Evolutionary conservation across 306 rosid genomes (phyloP).

Genomic region (Vicia sativa): DNA sequence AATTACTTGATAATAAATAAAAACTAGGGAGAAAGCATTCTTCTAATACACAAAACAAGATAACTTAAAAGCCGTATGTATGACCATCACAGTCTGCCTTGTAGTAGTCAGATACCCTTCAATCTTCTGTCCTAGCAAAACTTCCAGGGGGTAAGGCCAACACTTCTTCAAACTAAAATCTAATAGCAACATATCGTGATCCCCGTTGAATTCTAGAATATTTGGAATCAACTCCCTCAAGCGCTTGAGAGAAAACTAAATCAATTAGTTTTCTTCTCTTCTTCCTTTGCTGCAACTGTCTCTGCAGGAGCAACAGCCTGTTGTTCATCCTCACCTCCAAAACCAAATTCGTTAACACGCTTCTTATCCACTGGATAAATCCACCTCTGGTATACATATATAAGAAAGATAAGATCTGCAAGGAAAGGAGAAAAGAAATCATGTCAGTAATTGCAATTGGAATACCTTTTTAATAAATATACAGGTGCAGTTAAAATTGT

Average conservation of each 20-base stretch:
- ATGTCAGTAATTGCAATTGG: constrained; percentile 14
- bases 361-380: constrained; percentile 88
- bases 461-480: neutral
- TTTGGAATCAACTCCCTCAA: constrained; percentile 8
- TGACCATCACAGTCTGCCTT: constrained; percentile 18
- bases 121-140: constrained; percentile 35
- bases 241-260: constrained; percentile 40
- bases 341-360: constrained; percentile 94
- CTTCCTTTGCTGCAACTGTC: constrained; percentile 55
- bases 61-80: constrained; percentile 16
- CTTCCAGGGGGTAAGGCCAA: constrained; percentile 23
- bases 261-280: constrained; percentile 93
- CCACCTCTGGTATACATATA: constrained; percentile 90
- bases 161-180: constrained; percentile 30
- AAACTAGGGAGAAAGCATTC: constrained; percentile 23
- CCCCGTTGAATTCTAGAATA: constrained; percentile 37
- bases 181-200: constrained; percentile 35
- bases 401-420: constrained; percentile 93
- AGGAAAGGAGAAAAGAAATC: constrained; percentile 30
- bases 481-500: neutral
- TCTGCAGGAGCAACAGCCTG: constrained; percentile 47
- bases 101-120: constrained; percentile 13
- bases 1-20: constrained; percentile 31
- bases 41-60: constrained; percentile 14
- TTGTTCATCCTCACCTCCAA: constrained; percentile 78